Evolutionary conservation across 306 rosid genomes (phyloP), one percentile per base, ranked within the genome.

Genomic region (Quercus aquifolioides): DNA sequence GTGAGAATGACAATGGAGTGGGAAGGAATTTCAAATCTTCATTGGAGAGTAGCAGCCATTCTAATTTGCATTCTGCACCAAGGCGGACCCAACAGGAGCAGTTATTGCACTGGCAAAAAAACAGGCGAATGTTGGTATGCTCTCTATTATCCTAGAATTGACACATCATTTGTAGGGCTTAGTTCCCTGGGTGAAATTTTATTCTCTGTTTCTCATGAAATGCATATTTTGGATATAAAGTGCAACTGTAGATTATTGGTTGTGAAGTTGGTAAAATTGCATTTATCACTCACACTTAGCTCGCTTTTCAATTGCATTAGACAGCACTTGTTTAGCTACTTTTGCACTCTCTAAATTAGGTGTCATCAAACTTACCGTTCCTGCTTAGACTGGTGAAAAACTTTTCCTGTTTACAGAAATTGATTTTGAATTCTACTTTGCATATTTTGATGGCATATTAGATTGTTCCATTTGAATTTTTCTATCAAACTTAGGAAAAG

Each of bases 101-200:
- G 80, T 81, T 93, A 55, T 79, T 85, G 81, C 94, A 93, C 77
- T 93, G 97, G 97, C 93, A 93, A 83, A 90, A 86, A 80, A 91
- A 93, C 82, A 87, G 98, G 65, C 87, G 98, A 57, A 91, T 89
- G 83, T 69, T 93, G 86, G 98, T 93, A 87, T 30, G 92, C 73
- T 78, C 65, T 65, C 17, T 71, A 77, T 69, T 74, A 31, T 38
- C 74, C 46, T 65, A 30, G 23, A 65, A 31, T n/a, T 65, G 33
- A 65, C 43, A 30, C 69, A 59, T 60, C 59, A 55, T 35, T 30
- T 43, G 68, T 54, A 51, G 46, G 33, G 13, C 20, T 71, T 19
- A 55, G 81, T 28, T 62, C 30, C 26, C 9, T 46, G 65, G 52
- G 55, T 43, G 6, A 20, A 21, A 4, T 71, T 71, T 23, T 65